phyloP scores from a whole-genome alignment of 2,329 filamentous ascomycete species.

The Zymoseptoria passerinii region DNA sequence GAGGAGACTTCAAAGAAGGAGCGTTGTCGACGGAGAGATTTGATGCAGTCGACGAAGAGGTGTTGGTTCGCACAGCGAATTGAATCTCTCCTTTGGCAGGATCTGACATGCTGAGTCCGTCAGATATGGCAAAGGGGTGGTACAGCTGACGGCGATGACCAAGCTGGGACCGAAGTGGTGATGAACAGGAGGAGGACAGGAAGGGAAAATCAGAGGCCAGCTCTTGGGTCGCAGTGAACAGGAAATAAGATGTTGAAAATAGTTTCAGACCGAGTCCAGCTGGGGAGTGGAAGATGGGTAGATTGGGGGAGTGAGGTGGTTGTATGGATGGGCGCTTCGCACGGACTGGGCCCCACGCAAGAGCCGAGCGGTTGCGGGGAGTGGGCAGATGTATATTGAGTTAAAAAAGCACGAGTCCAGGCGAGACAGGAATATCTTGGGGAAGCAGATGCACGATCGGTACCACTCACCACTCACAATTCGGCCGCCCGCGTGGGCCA shows the following conservation, averaged over 20 bases:
- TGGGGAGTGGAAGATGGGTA: slow-evolving; percentile 11
- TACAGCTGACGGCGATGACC: slow-evolving; percentile 4
- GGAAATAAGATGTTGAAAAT: slow-evolving; percentile 8
- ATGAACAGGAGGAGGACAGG: slow-evolving; percentile 22
- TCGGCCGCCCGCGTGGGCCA: background rate
- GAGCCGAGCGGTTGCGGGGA: slow-evolving; percentile 14
- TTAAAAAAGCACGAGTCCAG: background rate
- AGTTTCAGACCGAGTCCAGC: slow-evolving; percentile 17
- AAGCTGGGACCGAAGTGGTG: background rate
- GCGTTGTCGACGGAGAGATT: slow-evolving; percentile 17
- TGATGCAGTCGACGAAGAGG: slow-evolving; percentile 13
- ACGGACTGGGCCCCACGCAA: slow-evolving; percentile 14
- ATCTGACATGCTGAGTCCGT: slow-evolving; percentile 37
- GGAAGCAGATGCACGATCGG: background rate
- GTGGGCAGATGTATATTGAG: background rate
- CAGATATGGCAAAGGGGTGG: slow-evolving; percentile 23
- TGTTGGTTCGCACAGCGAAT: slow-evolving; percentile 31
- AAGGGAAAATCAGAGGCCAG: slow-evolving; percentile 26
- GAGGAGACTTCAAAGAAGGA: slow-evolving; percentile 41
- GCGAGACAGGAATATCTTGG: background rate
- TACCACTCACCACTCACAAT: background rate
- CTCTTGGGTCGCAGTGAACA: slow-evolving; percentile 22
- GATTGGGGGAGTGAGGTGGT: slow-evolving; percentile 4
- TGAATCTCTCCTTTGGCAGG: slow-evolving; percentile 38
- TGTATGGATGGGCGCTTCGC: slow-evolving; percentile 18